Evolutionary conservation across 2,329 filamentous ascomycete genomes (phyloP).

Genomic region (Talaromyces sp.): DNA sequence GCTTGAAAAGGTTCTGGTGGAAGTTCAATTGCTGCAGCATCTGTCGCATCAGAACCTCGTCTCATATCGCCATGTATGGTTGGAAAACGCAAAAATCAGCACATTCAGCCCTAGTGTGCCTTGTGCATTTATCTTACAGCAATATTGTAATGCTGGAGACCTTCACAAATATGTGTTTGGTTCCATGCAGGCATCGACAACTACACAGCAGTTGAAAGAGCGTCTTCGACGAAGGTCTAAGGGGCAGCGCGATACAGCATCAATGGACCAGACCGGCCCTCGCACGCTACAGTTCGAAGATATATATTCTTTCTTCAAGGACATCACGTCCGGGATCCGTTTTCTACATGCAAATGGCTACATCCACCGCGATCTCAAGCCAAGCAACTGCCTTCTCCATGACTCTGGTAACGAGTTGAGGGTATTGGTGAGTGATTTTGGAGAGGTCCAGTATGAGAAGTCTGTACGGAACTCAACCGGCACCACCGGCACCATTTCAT

Average conservation of each 20-base stretch:
- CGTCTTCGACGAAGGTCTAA: constrained; percentile 78
- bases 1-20: constrained; percentile 89
- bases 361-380: constrained; percentile 93
- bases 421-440: constrained; percentile 95
- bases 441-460: constrained; percentile 86
- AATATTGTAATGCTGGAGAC: constrained; percentile 94
- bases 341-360: constrained; percentile 89
- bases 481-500: constrained; percentile 92
- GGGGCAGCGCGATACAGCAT: constrained; percentile 63
- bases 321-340: constrained; percentile 86
- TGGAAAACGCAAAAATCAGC: constrained; percentile 80
- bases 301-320: constrained; percentile 94
- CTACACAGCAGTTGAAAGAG: constrained; percentile 83
- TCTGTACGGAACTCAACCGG: constrained; percentile 81
- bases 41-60: constrained; percentile 93
- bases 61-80: constrained; percentile 94
- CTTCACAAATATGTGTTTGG: constrained; percentile 82
- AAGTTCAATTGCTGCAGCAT: constrained; percentile 87
- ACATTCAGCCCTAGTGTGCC: constrained; percentile 87
- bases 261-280: constrained; percentile 44
- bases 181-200: constrained; percentile 55
- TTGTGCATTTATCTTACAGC: constrained; percentile 93
- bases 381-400: constrained; percentile 89
- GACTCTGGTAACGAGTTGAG: constrained; percentile 64
- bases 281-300: constrained; percentile 73